phyloP scores from a whole-genome alignment of 768 basidiomycete species.

The Gloeopeniophorella convolvens region DNA sequence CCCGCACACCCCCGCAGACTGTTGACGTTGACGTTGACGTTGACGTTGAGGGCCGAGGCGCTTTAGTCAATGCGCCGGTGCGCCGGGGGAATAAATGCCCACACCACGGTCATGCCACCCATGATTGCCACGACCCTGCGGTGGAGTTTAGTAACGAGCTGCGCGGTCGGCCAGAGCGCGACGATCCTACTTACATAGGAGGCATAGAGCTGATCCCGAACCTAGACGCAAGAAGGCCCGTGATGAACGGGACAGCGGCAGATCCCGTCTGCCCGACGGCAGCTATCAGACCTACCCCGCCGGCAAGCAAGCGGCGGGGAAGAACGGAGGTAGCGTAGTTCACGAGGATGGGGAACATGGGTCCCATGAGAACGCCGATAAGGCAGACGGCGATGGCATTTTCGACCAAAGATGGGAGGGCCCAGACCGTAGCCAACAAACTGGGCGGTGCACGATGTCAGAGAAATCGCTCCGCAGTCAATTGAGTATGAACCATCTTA shows the following conservation, averaged over 20 bases:
- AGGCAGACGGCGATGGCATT: slow-evolving; percentile 46
- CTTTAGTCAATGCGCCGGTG: not conserved
- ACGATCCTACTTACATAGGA: slow-evolving; percentile 44
- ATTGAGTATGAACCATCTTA: not conserved
- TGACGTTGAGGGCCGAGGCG: too few relatives aligned
- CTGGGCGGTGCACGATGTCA: slow-evolving; percentile 26
- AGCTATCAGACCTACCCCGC: slow-evolving; percentile 42
- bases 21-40: too few relatives aligned
- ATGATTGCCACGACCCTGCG: slow-evolving; percentile 34
- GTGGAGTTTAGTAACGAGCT: not conserved
- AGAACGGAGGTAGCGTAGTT: slow-evolving; percentile 34
- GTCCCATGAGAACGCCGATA: slow-evolving; percentile 45
- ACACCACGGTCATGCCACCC: slow-evolving; percentile 35
- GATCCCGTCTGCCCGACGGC: slow-evolving; percentile 45
- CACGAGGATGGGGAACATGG: slow-evolving; percentile 38
- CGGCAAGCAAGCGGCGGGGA: slow-evolving; percentile 36
- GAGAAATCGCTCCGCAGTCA: not conserved
- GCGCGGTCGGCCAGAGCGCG: not conserved
- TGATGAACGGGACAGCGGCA: slow-evolving; percentile 44
- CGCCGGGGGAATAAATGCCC: slow-evolving; percentile 35
- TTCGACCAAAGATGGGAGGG: slow-evolving; percentile 43
- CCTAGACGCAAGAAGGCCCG: slow-evolving; percentile 36
- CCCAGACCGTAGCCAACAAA: slow-evolving; percentile 51
- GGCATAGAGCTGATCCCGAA: slow-evolving; percentile 39
- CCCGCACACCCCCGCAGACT: too few relatives aligned